Evolutionary conservation across 202 grass and related monocot species (phyloP), one percentile per base, ranked within the genome.

Genomic region (Schoenoplectus triqueter): DNA sequence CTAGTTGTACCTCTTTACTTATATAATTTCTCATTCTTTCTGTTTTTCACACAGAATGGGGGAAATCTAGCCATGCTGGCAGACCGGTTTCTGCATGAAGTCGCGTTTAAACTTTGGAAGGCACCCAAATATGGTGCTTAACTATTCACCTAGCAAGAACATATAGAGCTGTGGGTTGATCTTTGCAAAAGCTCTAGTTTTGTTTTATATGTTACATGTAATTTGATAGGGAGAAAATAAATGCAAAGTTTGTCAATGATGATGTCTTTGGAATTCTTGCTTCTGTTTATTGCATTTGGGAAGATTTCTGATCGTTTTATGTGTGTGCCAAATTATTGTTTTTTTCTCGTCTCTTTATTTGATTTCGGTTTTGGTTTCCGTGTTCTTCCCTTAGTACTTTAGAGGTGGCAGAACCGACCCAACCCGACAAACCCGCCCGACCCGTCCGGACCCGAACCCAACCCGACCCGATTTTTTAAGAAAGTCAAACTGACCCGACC

Each of bases 21-120:
- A 10, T 61, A 60, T 79, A 10, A 69, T 45, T 54, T 70, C 7
- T 69, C 39, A 56, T 40, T 69, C 14, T 69, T 3, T 56, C 68
- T 51, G 17, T n/a, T 40, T 83, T 51, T 86, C 42, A 40, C 64
- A 85, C 83, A 98, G 93, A 21, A 0, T 14, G 82, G 88, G 0
- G 89, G 88, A 64, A 98, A 95, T 88, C 75, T 95, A 75, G 82
- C 91, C 76, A 95, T 90, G 85, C 89, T 98, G 80, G 91, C 90
- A 1, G 93, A 94, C 68, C 86, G 91, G 2, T 98, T 98, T 87
- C 87, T 98, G 14, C 91, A 90, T 76, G 95, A 98, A 52, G 90
- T 98, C 81, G 93, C 93, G 46, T 98, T 98, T 84, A 98, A 98
- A 78, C 90, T 92, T 70, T 98, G 95, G 93, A 98, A 98, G 87